Conservation (phyloP, 2,329 filamentous ascomycete genomes). For the Fusarium marasasianum region DNA sequence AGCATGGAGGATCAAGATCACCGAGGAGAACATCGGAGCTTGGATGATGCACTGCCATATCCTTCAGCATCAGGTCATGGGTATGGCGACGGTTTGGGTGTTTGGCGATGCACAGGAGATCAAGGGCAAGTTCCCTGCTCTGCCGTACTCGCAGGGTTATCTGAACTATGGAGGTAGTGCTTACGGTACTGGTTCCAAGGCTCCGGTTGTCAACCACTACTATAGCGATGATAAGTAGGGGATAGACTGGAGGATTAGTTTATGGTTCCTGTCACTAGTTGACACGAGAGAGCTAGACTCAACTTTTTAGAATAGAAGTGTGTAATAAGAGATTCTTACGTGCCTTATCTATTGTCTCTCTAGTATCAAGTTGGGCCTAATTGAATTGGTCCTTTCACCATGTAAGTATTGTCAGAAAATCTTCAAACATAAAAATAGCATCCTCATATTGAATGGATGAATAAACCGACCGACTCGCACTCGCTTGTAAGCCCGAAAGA, state of each 20-base stretch:
- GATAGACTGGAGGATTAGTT: fast-evolving
- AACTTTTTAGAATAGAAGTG: background rate
- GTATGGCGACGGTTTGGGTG: slow-evolving; percentile 45
- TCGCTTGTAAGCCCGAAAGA: background rate
- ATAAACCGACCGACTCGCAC: background rate
- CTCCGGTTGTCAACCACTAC: slow-evolving; percentile 25
- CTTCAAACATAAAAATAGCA: background rate
- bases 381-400: too few relatives aligned
- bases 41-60: slow-evolving; percentile 73
- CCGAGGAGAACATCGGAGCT: slow-evolving; percentile 59
- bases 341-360: fast-evolving
- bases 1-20: slow-evolving; percentile 63
- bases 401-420: too few relatives aligned
- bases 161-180: slow-evolving; percentile 56
- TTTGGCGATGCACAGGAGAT: slow-evolving; percentile 40
- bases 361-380: fast-evolving
- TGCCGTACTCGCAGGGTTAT: slow-evolving; percentile 52
- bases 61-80: slow-evolving; percentile 67
- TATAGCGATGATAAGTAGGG: background rate
- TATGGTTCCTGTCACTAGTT: background rate
- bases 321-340: background rate
- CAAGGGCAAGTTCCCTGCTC: slow-evolving; percentile 28
- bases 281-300: background rate
- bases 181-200: slow-evolving; percentile 50
- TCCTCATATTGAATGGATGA: background rate